These are phyloP conservation scores for Cenchrus americanus DNA, from an alignment of 176 grass and related monocot species.

Conservation along the genomic window DNA sequence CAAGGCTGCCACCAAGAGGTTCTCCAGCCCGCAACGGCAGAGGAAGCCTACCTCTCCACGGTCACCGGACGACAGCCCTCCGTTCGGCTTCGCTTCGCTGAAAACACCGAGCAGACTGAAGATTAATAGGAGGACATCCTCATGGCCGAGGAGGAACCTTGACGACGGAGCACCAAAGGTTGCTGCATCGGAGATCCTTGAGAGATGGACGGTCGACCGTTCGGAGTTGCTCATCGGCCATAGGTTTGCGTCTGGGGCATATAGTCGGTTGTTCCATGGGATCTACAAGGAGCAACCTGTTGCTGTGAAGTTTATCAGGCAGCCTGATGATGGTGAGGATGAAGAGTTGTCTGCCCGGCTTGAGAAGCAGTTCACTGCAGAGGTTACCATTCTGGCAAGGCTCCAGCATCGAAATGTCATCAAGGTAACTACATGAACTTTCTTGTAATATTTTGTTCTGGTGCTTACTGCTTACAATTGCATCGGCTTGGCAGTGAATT, in stretches of 20 bases:
- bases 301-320: slow-evolving; percentile 92
- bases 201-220: slow-evolving; percentile 72
- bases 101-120: slow-evolving; percentile 27
- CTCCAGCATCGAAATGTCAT: slow-evolving; percentile 89
- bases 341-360: slow-evolving; percentile 65
- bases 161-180: slow-evolving; percentile 51
- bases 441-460: not conserved
- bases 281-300: slow-evolving; percentile 78
- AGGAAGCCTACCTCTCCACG: slow-evolving; percentile 46
- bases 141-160: slow-evolving; percentile 56
- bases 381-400: slow-evolving; percentile 79
- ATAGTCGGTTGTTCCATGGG: slow-evolving; percentile 87
- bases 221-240: slow-evolving; percentile 78
- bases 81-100: slow-evolving; percentile 36
- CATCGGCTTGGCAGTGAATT: not conserved
- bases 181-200: slow-evolving; percentile 59
- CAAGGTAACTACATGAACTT: slow-evolving; percentile 55
- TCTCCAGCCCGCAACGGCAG: slow-evolving; percentile 78
- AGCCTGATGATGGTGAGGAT: slow-evolving; percentile 82
- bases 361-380: slow-evolving; percentile 85
- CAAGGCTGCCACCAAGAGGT: slow-evolving; percentile 68
- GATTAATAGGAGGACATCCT: slow-evolving; percentile 41
- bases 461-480: not conserved
- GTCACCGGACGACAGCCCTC: slow-evolving; percentile 40
- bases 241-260: slow-evolving; percentile 78